Base-by-base conservation (phyloP, 306 rosid genomes). In the Leucaena leucocephala region DNA sequence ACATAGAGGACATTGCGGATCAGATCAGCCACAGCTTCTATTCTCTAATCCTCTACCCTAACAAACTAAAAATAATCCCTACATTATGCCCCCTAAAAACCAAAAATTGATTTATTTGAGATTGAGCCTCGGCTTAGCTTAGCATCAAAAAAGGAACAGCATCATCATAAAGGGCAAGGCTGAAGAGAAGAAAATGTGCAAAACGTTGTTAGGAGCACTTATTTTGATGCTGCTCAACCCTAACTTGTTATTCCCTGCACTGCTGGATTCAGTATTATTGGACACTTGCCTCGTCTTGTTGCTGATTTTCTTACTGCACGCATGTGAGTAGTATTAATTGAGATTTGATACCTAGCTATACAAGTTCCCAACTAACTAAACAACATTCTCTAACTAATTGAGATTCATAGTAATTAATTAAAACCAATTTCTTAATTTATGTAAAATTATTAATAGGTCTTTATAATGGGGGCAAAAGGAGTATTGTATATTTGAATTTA, bases 291-390 rank as follows among this genome's bases (percentile, higher is more conserved):
- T 90, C 78, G 92, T 91, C 82, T 79, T 86, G 78, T 90, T 93
- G 85, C 86, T 89, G 74, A 83, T 48, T 72, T 87, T 90, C 82
- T 93, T 93, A 82, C 99, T 95, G 98, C 90, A 87, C 21, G 35
- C 64, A 21, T 61, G n/a, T 22, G 14, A 3, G 17, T 48, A 27
- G 0, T 27, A 27, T 27, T 27, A 27, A 27, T 27, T 27, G 27
- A 27, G 27, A 27, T 27, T 27, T 27, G 17, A 46, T 46, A 46
- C 16, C 17, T 0, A 46, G 16, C n/a, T 49, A 49, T 13, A 15
- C 8, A 16, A 49, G 5, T 4, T 15, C 59, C 59, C 22, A 0
- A n/a, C 59, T n/a, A 54, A 17, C 59, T n/a, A n/a, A 54, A 54
- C 3, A 17, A 54, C 22, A 11, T 54, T 46, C 10, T n/a, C 9